Evolutionary conservation across 805 yeast genomes (phyloP).

Genomic region (Ogataea salicorniae): DNA sequence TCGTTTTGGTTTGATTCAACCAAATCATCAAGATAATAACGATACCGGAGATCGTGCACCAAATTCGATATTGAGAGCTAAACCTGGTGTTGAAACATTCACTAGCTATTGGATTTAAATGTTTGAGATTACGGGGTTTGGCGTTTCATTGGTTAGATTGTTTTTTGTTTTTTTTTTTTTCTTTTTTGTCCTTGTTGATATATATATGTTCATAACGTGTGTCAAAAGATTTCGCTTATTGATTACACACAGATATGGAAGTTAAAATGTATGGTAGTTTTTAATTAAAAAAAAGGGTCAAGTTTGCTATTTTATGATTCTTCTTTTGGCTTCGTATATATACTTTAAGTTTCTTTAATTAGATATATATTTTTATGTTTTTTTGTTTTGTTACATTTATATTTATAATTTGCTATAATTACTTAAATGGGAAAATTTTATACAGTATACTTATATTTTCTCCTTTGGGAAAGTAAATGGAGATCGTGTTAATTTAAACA

Average conservation of each 20-base stretch:
- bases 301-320: no score
- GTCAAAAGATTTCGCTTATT: neutral
- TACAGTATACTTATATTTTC: no score
- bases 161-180: neutral
- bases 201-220: neutral
- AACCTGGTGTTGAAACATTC: conserved; percentile 20
- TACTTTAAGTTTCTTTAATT: neutral
- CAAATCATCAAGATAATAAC: conserved; percentile 53
- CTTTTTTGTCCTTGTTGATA: neutral
- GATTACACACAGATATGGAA: no score
- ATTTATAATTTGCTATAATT: no score
- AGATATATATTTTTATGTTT: neutral
- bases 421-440: no score
- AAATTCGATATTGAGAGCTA: conserved; percentile 30
- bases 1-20: conserved; percentile 46
- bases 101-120: conserved; percentile 25
- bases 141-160: neutral
- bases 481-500: no score
- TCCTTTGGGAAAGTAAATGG: no score
- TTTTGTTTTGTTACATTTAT: no score
- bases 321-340: neutral
- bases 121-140: neutral
- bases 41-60: conserved; percentile 64
- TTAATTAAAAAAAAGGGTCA: no score
- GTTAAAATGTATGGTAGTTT: no score